Percentiles rank a stretch among this genome's conserved stretches.
Conservation (phyloP, 768 basidiomycete species). For the Leccinum arenicola region DNA sequence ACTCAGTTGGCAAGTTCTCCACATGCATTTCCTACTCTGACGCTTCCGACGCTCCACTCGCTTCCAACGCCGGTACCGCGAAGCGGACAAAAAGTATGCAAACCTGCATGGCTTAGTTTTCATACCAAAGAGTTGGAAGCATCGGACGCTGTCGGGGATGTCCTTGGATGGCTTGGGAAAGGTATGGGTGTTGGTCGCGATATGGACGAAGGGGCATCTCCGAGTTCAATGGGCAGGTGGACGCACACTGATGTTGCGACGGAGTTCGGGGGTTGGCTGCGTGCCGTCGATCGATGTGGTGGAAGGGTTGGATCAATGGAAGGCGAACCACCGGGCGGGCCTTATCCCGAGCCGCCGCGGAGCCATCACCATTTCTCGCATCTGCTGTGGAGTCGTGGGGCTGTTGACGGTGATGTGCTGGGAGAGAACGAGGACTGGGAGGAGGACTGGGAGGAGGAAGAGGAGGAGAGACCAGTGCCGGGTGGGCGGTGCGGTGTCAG, state of each 20-base stretch:
- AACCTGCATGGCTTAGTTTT: conserved; percentile 81
- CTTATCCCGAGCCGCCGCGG: conserved; percentile 18
- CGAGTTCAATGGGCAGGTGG: conserved; percentile 43
- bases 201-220: conserved; percentile 1
- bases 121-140: conserved; percentile 57
- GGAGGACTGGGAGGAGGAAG: conserved; percentile 24
- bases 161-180: conserved; percentile 52
- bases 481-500: conserved; percentile 20
- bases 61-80: conserved; percentile 85
- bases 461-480: conserved; percentile 28
- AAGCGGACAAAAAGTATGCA: conserved; percentile 77
- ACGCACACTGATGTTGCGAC: conserved; percentile 46
- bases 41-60: conserved; percentile 81
- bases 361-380: conserved; percentile 53
- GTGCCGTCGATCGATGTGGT: conserved; percentile 38
- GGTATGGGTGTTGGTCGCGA: conserved; percentile 17
- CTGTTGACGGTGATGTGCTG: conserved; percentile 17
- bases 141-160: conserved; percentile 54
- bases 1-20: conserved; percentile 61
- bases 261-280: conserved; percentile 60
- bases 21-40: conserved; percentile 81
- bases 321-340: neutral
- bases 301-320: neutral
- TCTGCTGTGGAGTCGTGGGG: conserved; percentile 43
- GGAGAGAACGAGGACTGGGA: conserved; percentile 33